Evolutionary conservation across 495 filamentous ascomycete species (phyloP).

Genomic region (Penicillium subrubescens): DNA sequence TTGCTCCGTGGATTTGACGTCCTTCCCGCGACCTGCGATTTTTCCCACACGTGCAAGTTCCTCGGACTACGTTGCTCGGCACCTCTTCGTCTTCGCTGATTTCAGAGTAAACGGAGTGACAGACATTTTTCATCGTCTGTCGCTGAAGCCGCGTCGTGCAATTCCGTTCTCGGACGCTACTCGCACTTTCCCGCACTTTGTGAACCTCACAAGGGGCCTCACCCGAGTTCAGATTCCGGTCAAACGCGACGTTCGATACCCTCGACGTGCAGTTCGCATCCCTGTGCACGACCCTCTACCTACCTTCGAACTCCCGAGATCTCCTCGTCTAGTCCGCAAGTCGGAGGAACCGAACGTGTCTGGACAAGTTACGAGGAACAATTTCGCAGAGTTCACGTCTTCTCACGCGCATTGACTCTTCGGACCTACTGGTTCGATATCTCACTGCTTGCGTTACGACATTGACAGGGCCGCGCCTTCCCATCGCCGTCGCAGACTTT

Average conservation of each 20-base stretch:
- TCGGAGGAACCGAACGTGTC: conserved; percentile 4
- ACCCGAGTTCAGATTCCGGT: conserved; percentile 6
- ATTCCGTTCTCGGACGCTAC: neutral
- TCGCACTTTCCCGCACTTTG: neutral
- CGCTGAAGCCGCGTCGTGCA: conserved; percentile 5
- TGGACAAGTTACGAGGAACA: conserved; percentile 4
- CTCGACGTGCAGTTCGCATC: neutral
- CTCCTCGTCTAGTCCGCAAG: neutral
- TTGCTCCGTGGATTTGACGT: conserved; percentile 6
- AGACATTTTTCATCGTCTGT: conserved; percentile 6
- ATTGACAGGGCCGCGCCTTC: conserved; percentile 24
- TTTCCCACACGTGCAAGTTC: conserved; percentile 21
- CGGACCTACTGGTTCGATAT: conserved; percentile 4
- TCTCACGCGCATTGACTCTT: conserved; percentile 7
- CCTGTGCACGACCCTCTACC: conserved; percentile 17
- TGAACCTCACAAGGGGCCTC: conserved; percentile 2
- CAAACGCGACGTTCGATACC: neutral
- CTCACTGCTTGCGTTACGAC: conserved; percentile 8
- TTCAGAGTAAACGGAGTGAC: conserved; percentile 8
- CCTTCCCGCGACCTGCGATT: conserved; percentile 7
- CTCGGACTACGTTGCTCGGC: conserved; percentile 9
- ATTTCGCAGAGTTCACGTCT: neutral
- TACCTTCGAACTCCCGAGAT: neutral
- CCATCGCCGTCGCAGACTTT: conserved; percentile 14
- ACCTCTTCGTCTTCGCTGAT: conserved; percentile 9